A percentile compares a stretch with the other conserved stretches of the same genome.
Evolutionary conservation across 2,329 filamentous ascomycete genomes (phyloP).

Genomic region (Paecilomyces dactylethromorphus): DNA sequence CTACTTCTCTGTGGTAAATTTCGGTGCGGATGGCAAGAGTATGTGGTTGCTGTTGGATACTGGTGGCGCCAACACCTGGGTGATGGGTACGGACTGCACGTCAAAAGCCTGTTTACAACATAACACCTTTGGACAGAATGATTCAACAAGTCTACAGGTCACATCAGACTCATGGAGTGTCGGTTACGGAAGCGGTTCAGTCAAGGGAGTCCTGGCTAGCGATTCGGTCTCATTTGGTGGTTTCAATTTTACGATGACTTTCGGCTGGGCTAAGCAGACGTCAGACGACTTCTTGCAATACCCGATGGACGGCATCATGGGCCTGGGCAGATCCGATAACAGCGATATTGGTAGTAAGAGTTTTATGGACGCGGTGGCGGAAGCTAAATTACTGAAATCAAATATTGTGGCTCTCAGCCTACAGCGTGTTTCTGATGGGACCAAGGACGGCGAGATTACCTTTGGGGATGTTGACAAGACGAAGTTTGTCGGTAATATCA

Average conservation of each 20-base stretch:
- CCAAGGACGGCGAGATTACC: constrained; percentile 67
- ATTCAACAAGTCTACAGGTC: constrained; percentile 59
- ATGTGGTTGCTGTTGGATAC: constrained; percentile 52
- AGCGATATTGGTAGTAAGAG: constrained; percentile 49
- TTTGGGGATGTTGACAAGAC: constrained; percentile 64
- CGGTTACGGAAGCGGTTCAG: constrained; percentile 69
- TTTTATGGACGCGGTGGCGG: constrained; percentile 58
- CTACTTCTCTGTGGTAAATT: constrained; percentile 46
- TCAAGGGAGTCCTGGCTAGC: constrained; percentile 58
- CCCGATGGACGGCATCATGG: constrained; percentile 82
- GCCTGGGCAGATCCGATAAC: constrained; percentile 59
- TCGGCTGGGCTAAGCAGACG: constrained; percentile 66
- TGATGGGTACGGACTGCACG: constrained; percentile 66
- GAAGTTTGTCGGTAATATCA: constrained; percentile 62
- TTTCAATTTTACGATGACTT: constrained; percentile 56
- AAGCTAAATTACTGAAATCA: constrained; percentile 50
- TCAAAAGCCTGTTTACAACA: constrained; percentile 63
- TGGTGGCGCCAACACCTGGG: constrained; percentile 65
- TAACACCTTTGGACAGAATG: constrained; percentile 58
- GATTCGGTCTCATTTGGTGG: constrained; percentile 64
- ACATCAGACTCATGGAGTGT: constrained; percentile 55
- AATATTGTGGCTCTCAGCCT: constrained; percentile 69
- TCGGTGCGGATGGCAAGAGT: constrained; percentile 44
- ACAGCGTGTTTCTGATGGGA: constrained; percentile 58
- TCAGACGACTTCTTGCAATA: constrained; percentile 70